These are phyloP conservation scores for Gaultheria prostrata DNA, from an alignment of 148 eudicot genomes.

Conservation along the genomic window DNA sequence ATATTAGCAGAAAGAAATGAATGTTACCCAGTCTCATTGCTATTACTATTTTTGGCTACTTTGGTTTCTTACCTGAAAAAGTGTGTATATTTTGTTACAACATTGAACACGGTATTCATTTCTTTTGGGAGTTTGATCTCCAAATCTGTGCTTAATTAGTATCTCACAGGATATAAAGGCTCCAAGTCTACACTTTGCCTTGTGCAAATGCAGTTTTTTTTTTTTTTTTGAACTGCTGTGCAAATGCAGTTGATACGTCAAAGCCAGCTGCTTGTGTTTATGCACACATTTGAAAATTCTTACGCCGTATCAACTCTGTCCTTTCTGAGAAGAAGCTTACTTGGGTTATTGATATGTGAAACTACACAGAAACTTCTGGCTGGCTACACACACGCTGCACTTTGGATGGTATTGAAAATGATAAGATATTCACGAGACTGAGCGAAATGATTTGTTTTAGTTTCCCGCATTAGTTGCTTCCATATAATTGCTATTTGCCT, in stretches of 20 bases:
- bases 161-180: not conserved
- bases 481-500: not conserved
- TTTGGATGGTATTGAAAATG: not conserved
- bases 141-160: not conserved
- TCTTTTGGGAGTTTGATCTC: not conserved
- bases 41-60: not conserved
- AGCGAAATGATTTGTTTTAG: not conserved
- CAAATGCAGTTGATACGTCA: not conserved
- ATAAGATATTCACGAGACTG: not conserved
- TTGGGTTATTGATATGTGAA: not conserved
- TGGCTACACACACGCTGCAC: not conserved
- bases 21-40: conserved; percentile 14
- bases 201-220: not conserved
- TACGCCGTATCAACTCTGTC: not conserved
- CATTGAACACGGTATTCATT: conserved; percentile 4
- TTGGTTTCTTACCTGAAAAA: not conserved
- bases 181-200: not conserved
- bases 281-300: not conserved
- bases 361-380: not conserved
- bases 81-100: not conserved
- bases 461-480: not conserved
- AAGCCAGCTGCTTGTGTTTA: not conserved
- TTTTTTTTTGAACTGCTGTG: no score
- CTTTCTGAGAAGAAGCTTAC: not conserved
- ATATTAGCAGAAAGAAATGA: conserved; percentile 14